These are phyloP conservation scores for Aureobasidium namibiae DNA, from an alignment of 2,329 filamentous ascomycete genomes.

Conservation along the genomic window DNA sequence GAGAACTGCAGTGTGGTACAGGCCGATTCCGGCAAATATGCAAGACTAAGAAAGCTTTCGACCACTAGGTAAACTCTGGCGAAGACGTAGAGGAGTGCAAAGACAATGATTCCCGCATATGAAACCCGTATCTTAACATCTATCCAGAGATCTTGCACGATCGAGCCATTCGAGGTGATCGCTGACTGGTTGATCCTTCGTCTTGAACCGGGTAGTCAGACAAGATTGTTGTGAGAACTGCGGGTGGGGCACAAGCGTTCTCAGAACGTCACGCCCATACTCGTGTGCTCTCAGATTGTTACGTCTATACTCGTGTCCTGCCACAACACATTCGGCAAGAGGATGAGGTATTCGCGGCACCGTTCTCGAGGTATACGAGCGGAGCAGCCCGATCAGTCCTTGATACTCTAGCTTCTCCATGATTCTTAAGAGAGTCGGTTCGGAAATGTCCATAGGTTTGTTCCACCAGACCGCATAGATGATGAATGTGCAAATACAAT, in stretches of 20 bases:
- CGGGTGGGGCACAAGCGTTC: no score
- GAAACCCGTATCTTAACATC: no score
- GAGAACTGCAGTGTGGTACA: constrained; percentile 13
- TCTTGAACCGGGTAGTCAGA: no score
- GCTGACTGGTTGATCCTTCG: no score
- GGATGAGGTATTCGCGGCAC: background rate
- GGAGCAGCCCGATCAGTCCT: background rate
- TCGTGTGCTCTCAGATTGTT: no score
- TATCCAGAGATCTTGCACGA: no score
- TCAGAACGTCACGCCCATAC: no score
- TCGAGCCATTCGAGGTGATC: no score
- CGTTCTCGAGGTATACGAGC: background rate
- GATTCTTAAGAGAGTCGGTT: background rate
- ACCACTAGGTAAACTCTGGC: constrained; percentile 16
- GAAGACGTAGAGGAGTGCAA: background rate
- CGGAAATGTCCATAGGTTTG: constrained; percentile 18
- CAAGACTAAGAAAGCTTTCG: constrained; percentile 15
- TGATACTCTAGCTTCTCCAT: background rate
- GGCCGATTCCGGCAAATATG: constrained; percentile 14
- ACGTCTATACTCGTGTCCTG: background rate
- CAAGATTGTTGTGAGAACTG: no score
- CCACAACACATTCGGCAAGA: background rate
- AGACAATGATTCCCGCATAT: background rate
- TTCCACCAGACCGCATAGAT: constrained; percentile 20
- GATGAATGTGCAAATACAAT: constrained; percentile 18